phyloP scores from a whole-genome alignment of 352 stramenopile genomes.

The Phytophthora pseudosyringae region DNA sequence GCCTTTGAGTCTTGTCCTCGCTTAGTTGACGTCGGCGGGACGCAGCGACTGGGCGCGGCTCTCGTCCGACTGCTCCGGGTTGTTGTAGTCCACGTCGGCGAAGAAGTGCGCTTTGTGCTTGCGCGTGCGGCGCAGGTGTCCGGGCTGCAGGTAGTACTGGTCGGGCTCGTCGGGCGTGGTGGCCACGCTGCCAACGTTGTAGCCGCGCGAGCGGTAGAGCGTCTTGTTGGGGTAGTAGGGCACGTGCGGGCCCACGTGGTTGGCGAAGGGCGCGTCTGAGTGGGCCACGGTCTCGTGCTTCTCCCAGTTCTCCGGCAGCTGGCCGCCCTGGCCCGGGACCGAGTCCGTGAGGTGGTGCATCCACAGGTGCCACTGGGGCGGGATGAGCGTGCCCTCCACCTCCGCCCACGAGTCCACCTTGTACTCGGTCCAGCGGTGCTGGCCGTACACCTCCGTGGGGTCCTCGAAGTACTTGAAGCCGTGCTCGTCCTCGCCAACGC shows the following conservation, averaged over 20 bases:
- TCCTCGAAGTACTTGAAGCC: conserved; percentile 91
- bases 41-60: conserved; percentile 61
- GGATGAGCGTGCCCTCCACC: conserved; percentile 79
- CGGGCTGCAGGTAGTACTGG: conserved; percentile 85
- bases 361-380: conserved; percentile 87
- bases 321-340: conserved; percentile 55
- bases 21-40: conserved; percentile 70
- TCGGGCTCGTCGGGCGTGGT: conserved; percentile 68
- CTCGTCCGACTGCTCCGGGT: conserved; percentile 52
- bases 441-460: conserved; percentile 70
- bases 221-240: conserved; percentile 83
- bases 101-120: conserved; percentile 70
- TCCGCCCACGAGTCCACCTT: conserved; percentile 82
- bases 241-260: conserved; percentile 69
- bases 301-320: conserved; percentile 76
- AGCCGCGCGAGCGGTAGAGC: conserved; percentile 78
- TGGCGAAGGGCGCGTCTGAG: conserved; percentile 75
- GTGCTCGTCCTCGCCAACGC: conserved; percentile 83
- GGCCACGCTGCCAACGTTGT: conserved; percentile 79
- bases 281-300: conserved; percentile 59
- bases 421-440: conserved; percentile 89
- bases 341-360: conserved; percentile 86
- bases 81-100: conserved; percentile 88
- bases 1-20: not conserved
- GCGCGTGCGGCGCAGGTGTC: conserved; percentile 72